These are phyloP conservation scores for Plasmodium cynomolgi DNA, from an alignment of 169 alveolate species.

Conservation along the genomic window DNA sequence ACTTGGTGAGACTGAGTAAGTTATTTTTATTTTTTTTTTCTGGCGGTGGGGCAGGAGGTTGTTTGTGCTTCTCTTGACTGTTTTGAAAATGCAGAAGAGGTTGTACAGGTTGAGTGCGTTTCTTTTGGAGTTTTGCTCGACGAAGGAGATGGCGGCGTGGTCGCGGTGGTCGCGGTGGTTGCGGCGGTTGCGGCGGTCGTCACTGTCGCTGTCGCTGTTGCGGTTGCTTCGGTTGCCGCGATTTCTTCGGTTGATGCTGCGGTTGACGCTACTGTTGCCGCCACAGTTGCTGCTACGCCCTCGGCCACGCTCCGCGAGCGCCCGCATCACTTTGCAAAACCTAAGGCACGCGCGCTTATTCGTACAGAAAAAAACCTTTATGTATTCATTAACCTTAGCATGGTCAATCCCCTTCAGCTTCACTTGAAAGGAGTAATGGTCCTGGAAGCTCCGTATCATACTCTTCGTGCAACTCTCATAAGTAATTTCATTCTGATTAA, in stretches of 20 bases:
- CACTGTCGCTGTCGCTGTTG: neutral
- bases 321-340: neutral
- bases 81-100: constrained; percentile 40
- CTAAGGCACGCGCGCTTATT: constrained; percentile 15
- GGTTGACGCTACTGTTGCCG: neutral
- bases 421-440: constrained; percentile 18
- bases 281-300: neutral
- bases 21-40: neutral
- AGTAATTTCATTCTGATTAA: constrained; percentile 17
- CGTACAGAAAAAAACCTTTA: constrained; percentile 16
- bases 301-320: neutral
- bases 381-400: constrained; percentile 27
- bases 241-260: too few relatives aligned
- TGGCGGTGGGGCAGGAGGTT: neutral
- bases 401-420: constrained; percentile 50
- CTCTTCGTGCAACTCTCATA: constrained; percentile 23
- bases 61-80: neutral
- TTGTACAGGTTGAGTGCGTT: neutral
- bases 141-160: constrained; percentile 3
- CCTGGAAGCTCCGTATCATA: constrained; percentile 12
- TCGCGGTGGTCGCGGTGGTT: neutral
- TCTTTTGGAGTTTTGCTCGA: constrained; percentile 22
- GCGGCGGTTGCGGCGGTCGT: neutral
- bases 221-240: neutral
- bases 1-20: neutral